Percentiles rank a stretch among this genome's conserved stretches.
These are phyloP conservation scores for Tulasnella sp. DNA, from an alignment of 768 basidiomycete species.

Conservation along the genomic window DNA sequence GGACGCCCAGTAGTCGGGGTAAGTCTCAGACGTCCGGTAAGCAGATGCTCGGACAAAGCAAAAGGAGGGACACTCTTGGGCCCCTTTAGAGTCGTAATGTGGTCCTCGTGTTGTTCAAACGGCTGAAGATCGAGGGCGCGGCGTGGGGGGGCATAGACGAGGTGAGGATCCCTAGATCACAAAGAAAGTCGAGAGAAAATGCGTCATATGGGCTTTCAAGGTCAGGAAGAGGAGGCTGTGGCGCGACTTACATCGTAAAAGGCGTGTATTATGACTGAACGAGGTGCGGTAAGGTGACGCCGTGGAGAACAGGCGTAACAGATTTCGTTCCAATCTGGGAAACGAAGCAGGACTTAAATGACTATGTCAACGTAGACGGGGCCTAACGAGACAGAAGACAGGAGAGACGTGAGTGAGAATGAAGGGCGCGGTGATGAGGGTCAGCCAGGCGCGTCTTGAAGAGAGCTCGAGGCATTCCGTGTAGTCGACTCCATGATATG, in stretches of 20 bases:
- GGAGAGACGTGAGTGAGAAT: background rate
- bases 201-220: background rate
- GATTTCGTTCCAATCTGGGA: background rate
- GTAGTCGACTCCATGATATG: background rate
- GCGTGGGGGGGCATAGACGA: background rate
- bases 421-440: background rate
- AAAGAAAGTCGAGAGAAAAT: background rate
- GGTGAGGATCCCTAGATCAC: background rate
- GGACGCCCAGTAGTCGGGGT: background rate
- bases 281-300: background rate
- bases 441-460: background rate
- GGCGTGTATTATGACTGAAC: background rate
- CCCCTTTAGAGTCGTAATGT: background rate
- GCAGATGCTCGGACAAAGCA: background rate
- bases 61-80: background rate
- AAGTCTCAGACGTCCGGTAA: background rate
- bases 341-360: background rate
- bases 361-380: background rate
- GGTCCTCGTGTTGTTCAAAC: background rate
- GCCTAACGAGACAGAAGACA: background rate
- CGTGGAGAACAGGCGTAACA: background rate
- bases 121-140: background rate
- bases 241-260: background rate
- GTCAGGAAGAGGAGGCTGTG: background rate
- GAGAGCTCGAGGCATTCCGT: background rate